phyloP scores from a whole-genome alignment of 805 yeast genomes.

The Starmerella apicola region DNA sequence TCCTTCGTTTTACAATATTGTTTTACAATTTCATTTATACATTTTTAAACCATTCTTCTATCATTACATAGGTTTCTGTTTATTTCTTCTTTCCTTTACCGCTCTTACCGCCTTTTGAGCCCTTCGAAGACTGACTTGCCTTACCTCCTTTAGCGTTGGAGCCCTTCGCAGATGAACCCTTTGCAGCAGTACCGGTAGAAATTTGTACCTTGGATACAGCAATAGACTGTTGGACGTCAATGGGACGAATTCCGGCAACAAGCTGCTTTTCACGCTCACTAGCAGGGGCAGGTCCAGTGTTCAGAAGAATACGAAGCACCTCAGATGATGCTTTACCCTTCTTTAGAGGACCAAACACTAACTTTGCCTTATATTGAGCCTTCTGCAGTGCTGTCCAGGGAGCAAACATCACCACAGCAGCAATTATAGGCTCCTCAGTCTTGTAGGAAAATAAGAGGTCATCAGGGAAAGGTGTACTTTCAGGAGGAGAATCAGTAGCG shows the following conservation, averaged over 20 bases:
- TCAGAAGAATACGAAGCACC: conserved; percentile 42
- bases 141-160: background rate
- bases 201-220: conserved; percentile 14
- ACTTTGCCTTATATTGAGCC: conserved; percentile 67
- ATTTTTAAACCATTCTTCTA: too few species aligned
- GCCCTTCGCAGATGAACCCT: background rate
- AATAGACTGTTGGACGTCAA: conserved; percentile 16
- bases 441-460: conserved; percentile 29
- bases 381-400: conserved; percentile 78
- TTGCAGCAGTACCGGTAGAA: conserved; percentile 4
- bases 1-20: too few species aligned
- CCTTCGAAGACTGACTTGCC: background rate
- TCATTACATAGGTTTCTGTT: too few species aligned
- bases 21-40: too few species aligned
- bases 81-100: conserved; percentile 12
- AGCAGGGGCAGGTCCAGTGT: conserved; percentile 6
- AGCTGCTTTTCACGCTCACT: conserved; percentile 9
- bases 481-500: conserved; percentile 25
- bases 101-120: conserved; percentile 1
- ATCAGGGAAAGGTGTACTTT: conserved; percentile 32
- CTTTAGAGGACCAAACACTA: conserved; percentile 68
- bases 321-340: conserved; percentile 80
- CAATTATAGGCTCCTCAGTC: conserved; percentile 41
- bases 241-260: conserved; percentile 9
- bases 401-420: conserved; percentile 75